phyloP scores from a whole-genome alignment of 345 rosid species.

The sweet orange (Citrus sinensis) region DVS_A1.0 CM039162.1:32490001-32490500 shows the following conservation, averaged over 20 bases:
- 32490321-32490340: too few species aligned
- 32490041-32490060: slow-evolving; percentile 74
- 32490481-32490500: not conserved
- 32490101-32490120: slow-evolving; percentile 41
- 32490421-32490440: not conserved
- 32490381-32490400: not conserved
- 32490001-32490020: slow-evolving; percentile 62
- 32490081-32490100: slow-evolving; percentile 54
- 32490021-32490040: slow-evolving; percentile 61
- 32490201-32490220: not conserved
- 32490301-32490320: too few species aligned
- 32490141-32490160: slow-evolving; percentile 5
- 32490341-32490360: not conserved
- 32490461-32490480: not conserved
- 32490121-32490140: slow-evolving; percentile 14
- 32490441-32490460: not conserved
- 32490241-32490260: not conserved
- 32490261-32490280: not conserved
- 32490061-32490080: slow-evolving; percentile 58
- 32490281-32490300: too few species aligned
- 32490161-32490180: not conserved
- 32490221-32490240: not conserved
- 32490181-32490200: not conserved
- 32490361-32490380: not conserved
- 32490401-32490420: not conserved